A percentile compares a stretch with the other conserved stretches of the same genome.
phyloP scores from a whole-genome alignment of 164 flowering plant genomes.

The Taxillus chinensis region DNA sequence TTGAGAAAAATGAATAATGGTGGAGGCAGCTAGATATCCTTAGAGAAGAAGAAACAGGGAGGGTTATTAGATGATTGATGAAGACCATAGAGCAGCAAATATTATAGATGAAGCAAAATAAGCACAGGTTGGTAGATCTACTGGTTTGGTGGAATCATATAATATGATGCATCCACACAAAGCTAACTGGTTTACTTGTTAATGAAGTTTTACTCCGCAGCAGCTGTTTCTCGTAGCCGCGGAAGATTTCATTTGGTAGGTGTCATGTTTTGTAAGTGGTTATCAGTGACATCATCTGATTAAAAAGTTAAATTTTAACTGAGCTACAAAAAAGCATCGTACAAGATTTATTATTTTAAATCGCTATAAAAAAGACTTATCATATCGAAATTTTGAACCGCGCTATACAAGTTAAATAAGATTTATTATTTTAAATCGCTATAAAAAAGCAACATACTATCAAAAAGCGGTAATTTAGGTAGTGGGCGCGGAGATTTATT shows the following conservation, averaged over 20 bases:
- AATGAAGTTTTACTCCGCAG: not conserved
- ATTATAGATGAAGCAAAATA: slow-evolving; percentile 15
- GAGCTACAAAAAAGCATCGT: no score
- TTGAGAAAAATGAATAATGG: slow-evolving; percentile 7
- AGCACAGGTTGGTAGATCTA: slow-evolving; percentile 17
- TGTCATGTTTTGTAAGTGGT: no score
- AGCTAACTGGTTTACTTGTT: not conserved
- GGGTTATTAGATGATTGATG: slow-evolving; percentile 16
- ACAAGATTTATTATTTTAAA: no score
- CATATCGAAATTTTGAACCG: no score
- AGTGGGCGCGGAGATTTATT: no score
- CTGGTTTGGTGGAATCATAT: slow-evolving; percentile 7
- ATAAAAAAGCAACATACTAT: no score
- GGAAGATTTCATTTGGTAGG: not conserved
- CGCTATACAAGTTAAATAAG: no score
- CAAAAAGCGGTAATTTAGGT: no score
- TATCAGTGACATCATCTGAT: no score
- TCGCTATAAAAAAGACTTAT: no score
- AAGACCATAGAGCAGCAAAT: slow-evolving; percentile 30
- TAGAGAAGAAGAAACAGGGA: slow-evolving; percentile 30
- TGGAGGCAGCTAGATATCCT: slow-evolving; percentile 16
- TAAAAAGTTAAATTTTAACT: no score
- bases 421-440: no score
- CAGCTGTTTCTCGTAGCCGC: not conserved
- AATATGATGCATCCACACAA: not conserved